Conservation (phyloP, 176 grass and related monocot species). For the Carex cristatella region DNA sequence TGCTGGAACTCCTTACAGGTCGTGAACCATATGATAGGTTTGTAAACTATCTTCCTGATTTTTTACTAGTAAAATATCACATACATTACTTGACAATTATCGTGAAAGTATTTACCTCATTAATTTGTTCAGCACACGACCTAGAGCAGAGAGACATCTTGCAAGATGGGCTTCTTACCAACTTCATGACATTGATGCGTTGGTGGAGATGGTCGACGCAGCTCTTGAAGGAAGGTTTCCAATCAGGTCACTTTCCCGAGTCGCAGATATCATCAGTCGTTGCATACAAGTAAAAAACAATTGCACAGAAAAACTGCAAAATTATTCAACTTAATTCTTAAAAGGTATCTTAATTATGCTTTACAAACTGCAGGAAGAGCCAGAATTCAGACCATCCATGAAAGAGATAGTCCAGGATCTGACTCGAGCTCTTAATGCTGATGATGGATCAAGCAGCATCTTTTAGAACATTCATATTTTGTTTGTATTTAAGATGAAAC, state of each 20-base stretch:
- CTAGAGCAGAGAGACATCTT: slow-evolving; percentile 59
- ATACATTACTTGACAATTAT: neutral
- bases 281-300: slow-evolving; percentile 55
- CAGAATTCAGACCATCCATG: slow-evolving; percentile 67
- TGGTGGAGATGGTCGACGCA: slow-evolving; percentile 66
- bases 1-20: slow-evolving; percentile 86
- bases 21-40: slow-evolving; percentile 81
- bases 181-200: slow-evolving; percentile 75
- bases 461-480: neutral
- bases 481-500: neutral
- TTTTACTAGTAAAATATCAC: neutral
- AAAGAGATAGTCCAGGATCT: slow-evolving; percentile 66
- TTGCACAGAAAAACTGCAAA: neutral
- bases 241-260: slow-evolving; percentile 52
- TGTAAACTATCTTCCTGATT: neutral
- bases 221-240: slow-evolving; percentile 46
- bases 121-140: slow-evolving; percentile 45
- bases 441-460: neutral
- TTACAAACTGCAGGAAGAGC: slow-evolving; percentile 44
- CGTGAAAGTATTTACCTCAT: neutral
- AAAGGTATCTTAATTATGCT: slow-evolving; percentile 15
- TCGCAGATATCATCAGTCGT: slow-evolving; percentile 74
- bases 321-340: slow-evolving; percentile 6
- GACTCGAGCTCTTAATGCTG: slow-evolving; percentile 23
- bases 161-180: slow-evolving; percentile 68